Percentiles rank a stretch among this genome's conserved stretches.
These are phyloP conservation scores for Amanita pallidorosea DNA, from an alignment of 768 basidiomycete genomes.

Conservation along the genomic window DNA sequence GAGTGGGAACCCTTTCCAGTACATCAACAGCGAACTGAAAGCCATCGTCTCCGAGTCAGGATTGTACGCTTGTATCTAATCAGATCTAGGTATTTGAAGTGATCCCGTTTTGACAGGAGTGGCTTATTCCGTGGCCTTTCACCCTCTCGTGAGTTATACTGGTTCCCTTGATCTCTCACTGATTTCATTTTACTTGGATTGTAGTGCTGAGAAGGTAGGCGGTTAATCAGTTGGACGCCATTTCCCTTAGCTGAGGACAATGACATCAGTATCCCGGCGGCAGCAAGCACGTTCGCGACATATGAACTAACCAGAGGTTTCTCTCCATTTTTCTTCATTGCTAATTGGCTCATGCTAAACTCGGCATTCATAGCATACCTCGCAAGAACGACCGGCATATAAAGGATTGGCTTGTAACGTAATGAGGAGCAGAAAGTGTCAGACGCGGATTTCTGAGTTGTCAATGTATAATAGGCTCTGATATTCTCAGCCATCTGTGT, in stretches of 20 bases:
- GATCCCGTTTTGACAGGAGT: conserved; percentile 20
- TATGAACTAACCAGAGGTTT: conserved; percentile 70
- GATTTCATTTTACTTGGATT: neutral
- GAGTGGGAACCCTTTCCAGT: conserved; percentile 58
- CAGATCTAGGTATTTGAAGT: neutral
- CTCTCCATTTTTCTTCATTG: neutral
- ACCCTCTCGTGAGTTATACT: conserved; percentile 54
- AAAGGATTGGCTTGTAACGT: neutral
- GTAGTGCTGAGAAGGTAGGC: conserved; percentile 54
- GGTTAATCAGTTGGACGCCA: neutral
- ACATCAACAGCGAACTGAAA: conserved; percentile 64
- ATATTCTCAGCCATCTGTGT: neutral
- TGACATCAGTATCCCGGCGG: too few relatives aligned
- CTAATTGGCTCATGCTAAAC: neutral
- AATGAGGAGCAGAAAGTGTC: neutral
- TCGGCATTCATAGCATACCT: conserved; percentile 1
- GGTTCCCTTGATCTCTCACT: neutral
- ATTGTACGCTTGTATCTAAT: conserved; percentile 33
- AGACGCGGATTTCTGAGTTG: too few relatives aligned
- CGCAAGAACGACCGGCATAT: conserved; percentile 1
- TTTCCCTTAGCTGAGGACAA: neutral
- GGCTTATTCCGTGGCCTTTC: conserved; percentile 68
- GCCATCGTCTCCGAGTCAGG: conserved; percentile 63
- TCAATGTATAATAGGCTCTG: too few relatives aligned
- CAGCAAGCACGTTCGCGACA: conserved; percentile 82